These are phyloP conservation scores for Penicillium nordicum DNA, from an alignment of 2,329 filamentous ascomycete species.

Conservation along the genomic window DNA sequence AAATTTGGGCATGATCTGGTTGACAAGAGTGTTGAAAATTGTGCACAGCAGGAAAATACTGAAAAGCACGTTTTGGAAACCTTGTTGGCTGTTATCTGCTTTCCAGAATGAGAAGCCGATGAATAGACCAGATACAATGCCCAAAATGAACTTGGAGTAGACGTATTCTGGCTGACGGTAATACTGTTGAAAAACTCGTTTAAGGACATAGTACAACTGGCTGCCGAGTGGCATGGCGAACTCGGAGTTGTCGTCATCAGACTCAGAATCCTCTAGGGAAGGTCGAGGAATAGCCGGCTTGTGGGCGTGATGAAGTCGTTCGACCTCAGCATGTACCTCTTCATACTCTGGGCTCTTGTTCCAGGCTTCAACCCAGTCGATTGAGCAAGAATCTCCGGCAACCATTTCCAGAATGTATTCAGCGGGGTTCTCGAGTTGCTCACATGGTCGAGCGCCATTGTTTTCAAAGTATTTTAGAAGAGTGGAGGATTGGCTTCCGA, in stretches of 20 bases:
- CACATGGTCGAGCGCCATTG: constrained; percentile 59
- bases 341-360: constrained; percentile 53
- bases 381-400: constrained; percentile 26
- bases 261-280: not conserved
- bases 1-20: constrained; percentile 71
- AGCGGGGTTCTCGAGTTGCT: constrained; percentile 63
- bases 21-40: constrained; percentile 51
- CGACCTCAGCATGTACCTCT: constrained; percentile 55
- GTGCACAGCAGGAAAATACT: constrained; percentile 70
- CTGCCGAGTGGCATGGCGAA: constrained; percentile 68
- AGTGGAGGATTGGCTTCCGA: constrained; percentile 54
- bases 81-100: constrained; percentile 67
- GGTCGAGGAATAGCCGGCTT: constrained; percentile 52
- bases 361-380: constrained; percentile 64
- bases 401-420: constrained; percentile 69
- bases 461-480: constrained; percentile 61
- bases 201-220: constrained; percentile 63
- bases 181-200: constrained; percentile 79
- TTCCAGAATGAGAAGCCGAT: constrained; percentile 77
- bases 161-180: constrained; percentile 83
- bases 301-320: constrained; percentile 47
- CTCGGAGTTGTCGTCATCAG: constrained; percentile 55
- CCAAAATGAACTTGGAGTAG: constrained; percentile 71
- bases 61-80: constrained; percentile 80
- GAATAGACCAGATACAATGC: constrained; percentile 60